These are phyloP conservation scores for Pyrenochaeta sp. DNA, from an alignment of 2,329 filamentous ascomycete species.

Conservation along the genomic window DNA sequence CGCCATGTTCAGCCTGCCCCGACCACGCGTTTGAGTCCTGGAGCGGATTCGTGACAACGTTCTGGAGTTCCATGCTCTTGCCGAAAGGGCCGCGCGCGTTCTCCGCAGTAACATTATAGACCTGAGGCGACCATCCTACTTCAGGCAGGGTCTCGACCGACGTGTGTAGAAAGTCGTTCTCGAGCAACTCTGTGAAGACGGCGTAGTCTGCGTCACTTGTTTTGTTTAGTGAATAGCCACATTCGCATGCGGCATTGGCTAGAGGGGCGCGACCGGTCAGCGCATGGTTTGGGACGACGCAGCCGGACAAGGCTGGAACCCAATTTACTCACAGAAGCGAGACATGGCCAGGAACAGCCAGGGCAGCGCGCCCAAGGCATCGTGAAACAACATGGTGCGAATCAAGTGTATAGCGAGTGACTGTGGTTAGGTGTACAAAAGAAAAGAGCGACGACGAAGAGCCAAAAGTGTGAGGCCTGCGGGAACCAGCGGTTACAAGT, in stretches of 20 bases:
- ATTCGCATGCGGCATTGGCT: conserved; percentile 68
- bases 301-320: neutral
- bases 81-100: conserved; percentile 70
- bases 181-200: conserved; percentile 74
- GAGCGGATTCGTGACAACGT: conserved; percentile 65
- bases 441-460: conserved; percentile 19
- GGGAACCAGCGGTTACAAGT: conserved; percentile 8
- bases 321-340: conserved; percentile 38
- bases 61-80: conserved; percentile 66
- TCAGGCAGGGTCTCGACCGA: conserved; percentile 56
- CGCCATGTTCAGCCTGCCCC: conserved; percentile 56
- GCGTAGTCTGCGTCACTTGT: conserved; percentile 51
- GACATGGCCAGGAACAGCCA: conserved; percentile 41
- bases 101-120: conserved; percentile 70
- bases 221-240: conserved; percentile 70
- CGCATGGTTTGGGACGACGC: neutral
- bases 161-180: conserved; percentile 74
- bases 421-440: conserved; percentile 24
- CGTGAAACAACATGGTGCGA: conserved; percentile 29
- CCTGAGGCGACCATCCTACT: conserved; percentile 70
- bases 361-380: conserved; percentile 33
- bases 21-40: conserved; percentile 53
- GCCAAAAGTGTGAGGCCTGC: neutral
- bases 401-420: conserved; percentile 30
- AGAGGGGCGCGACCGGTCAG: conserved; percentile 18